A percentile compares a stretch with the other conserved stretches of the same genome.
phyloP scores from a whole-genome alignment of 106 monocot species.

The Agapanthus africanus region DNA sequence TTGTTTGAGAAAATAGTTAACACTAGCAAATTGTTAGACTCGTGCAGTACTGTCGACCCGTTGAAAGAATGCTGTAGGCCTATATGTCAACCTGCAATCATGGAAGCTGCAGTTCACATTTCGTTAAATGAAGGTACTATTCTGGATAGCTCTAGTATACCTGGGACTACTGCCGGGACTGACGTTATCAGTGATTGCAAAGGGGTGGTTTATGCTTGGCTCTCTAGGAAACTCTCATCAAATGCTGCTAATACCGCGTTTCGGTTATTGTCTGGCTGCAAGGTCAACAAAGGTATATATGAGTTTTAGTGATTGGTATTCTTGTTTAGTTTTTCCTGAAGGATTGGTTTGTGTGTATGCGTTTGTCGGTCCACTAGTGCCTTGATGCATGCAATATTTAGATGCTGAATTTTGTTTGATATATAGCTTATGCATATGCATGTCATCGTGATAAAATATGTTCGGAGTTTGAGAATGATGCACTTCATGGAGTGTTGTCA shows the following conservation, averaged over 20 bases:
- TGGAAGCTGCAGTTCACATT: constrained; percentile 83
- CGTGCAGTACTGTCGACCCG: constrained; percentile 75
- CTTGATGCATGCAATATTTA: no score
- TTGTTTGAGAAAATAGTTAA: constrained; percentile 83
- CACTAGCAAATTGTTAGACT: constrained; percentile 73
- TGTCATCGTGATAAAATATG: not conserved
- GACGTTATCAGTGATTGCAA: constrained; percentile 77
- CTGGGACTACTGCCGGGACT: constrained; percentile 28
- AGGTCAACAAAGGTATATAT: constrained; percentile 92
- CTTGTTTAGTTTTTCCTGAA: not conserved
- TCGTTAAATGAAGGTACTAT: constrained; percentile 34
- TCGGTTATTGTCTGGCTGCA: constrained; percentile 81
- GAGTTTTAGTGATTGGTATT: no score
- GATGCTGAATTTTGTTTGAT: no score
- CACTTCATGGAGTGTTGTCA: not conserved
- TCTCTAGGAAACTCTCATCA: constrained; percentile 56
- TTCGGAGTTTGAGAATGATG: not conserved
- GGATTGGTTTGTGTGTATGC: not conserved
- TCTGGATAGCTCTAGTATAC: constrained; percentile 33
- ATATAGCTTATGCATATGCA: not conserved
- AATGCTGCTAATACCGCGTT: constrained; percentile 76
- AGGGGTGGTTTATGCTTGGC: constrained; percentile 82
- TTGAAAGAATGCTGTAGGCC: constrained; percentile 96
- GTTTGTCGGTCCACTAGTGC: no score
- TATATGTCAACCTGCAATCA: constrained; percentile 71